phyloP scores from a whole-genome alignment of 2,329 filamentous ascomycete genomes.

The Exophiala phaeomuriformis region DNA sequence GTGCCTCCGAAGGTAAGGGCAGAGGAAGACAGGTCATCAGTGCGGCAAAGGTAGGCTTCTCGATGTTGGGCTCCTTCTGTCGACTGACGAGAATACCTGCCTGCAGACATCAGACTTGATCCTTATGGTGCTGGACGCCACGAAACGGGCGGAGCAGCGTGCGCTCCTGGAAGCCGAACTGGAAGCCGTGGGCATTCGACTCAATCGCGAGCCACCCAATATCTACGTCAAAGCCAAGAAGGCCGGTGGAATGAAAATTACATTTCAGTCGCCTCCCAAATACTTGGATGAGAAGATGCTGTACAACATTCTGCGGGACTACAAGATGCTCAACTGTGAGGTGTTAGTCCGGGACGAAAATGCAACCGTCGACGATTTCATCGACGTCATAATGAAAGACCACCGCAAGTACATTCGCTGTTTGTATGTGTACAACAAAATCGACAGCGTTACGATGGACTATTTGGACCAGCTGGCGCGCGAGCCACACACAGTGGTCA shows the following conservation, averaged over 20 bases:
- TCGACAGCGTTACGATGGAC: slow-evolving; percentile 87
- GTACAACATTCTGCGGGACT: slow-evolving; percentile 93
- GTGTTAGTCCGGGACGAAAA: slow-evolving; percentile 92
- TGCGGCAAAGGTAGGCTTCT: slow-evolving; percentile 63
- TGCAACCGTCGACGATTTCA: slow-evolving; percentile 94
- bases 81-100: too few species aligned
- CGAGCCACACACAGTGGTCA: slow-evolving; percentile 89
- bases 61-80: too few species aligned
- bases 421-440: slow-evolving; percentile 99
- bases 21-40: slow-evolving; percentile 93
- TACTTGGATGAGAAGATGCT: slow-evolving; percentile 95
- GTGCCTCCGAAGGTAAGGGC: slow-evolving; percentile 90
- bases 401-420: slow-evolving; percentile 94
- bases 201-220: slow-evolving; percentile 90
- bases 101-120: slow-evolving; percentile 60
- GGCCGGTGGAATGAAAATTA: slow-evolving; percentile 97
- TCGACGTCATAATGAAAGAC: slow-evolving; percentile 99
- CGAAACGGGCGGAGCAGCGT: slow-evolving; percentile 90
- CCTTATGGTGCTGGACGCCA: slow-evolving; percentile 93
- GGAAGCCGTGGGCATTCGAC: slow-evolving; percentile 86
- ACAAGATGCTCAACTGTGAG: slow-evolving; percentile 97
- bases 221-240: slow-evolving; percentile 97
- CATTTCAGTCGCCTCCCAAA: slow-evolving; percentile 83
- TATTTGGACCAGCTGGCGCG: slow-evolving; percentile 87
- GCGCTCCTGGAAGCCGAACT: slow-evolving; percentile 83